Base-by-base conservation (phyloP, 169 alveolate genomes). In the Plasmodium knowlesi region DNA sequence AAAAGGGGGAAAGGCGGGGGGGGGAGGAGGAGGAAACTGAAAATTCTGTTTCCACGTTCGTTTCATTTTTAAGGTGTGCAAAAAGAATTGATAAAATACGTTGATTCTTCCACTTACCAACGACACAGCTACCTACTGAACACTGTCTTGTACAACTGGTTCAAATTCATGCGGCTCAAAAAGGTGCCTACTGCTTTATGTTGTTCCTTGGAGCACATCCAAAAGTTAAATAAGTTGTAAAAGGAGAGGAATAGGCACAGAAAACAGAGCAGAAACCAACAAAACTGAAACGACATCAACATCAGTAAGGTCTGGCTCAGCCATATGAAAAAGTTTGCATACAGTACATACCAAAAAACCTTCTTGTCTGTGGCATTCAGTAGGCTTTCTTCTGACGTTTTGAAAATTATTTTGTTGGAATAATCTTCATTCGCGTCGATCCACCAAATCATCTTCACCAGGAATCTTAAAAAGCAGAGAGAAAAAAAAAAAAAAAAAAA, bases 391-490 rank as follows among this genome's bases (percentile, higher is more conserved):
- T 91, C 92, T 4, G 82, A 82, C 25, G 95, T 43, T 2, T 78
- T 54, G 46, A 81, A 91, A 91, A 91, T 73, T 9, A 91, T 73
- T n/a, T 82, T 91, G 85, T 67, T 91, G n/a, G 95, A 91, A 39
- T 91, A 91, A 39, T 91, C 95, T 4, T 61, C 86, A 19, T 53
- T 71, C n/a, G 84, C 22, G 34, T 91, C 95, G 37, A 82, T 91
- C 95, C 95, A 91, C 95, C 95, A 91, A 46, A 81, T 91, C 95
- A 91, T 91, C 84, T 82, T 91, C 54, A 91, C 95, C 37, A 91
- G 57, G 78, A 91, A 82, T 22, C 95, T 91, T 39, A 73, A 79
- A 80, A 34, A 10, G 78, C 0, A 43, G 78, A 85, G 22, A 1
- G n/a, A 53, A 73, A 46, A 73, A 19, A 12, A 4, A 30, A 3